A percentile compares a stretch with the other conserved stretches of the same genome.
Conservation (phyloP, 768 basidiomycete genomes). For the Phylloporus scabripes region DNA sequence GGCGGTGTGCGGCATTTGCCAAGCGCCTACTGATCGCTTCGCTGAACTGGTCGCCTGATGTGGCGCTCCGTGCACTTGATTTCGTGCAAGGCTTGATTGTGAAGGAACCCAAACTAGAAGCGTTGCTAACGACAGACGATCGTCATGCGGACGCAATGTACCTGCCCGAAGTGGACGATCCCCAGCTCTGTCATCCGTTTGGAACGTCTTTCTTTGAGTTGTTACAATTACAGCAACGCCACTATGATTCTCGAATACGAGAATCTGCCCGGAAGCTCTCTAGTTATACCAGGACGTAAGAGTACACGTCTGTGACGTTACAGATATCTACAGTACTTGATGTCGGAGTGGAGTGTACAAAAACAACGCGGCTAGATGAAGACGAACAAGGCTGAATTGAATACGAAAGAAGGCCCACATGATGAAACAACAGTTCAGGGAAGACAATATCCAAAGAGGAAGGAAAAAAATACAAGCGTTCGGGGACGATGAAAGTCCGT, state of each 20-base stretch:
- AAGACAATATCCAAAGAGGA: conserved; percentile 28
- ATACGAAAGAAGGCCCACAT: conserved; percentile 8
- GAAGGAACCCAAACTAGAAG: conserved; percentile 77
- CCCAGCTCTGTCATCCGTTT: conserved; percentile 76
- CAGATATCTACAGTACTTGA: conserved; percentile 32
- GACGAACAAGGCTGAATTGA: conserved; percentile 13
- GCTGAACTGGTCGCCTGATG: conserved; percentile 71
- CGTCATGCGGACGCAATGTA: conserved; percentile 80
- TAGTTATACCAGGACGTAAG: conserved; percentile 37
- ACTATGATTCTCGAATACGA: conserved; percentile 66
- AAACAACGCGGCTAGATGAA: conserved; percentile 16
- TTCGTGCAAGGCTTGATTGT: conserved; percentile 69
- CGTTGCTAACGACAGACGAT: conserved; percentile 83
- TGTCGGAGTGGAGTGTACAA: conserved; percentile 20
- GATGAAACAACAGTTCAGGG: conserved; percentile 17
- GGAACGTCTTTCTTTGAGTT: conserved; percentile 87
- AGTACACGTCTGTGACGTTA: conserved; percentile 25
- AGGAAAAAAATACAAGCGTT: conserved; percentile 18
- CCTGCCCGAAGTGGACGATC: conserved; percentile 82
- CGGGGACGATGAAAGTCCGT: conserved; percentile 18
- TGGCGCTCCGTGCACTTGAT: conserved; percentile 62
- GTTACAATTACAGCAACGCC: conserved; percentile 50
- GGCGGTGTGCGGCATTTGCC: conserved; percentile 85
- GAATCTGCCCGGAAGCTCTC: conserved; percentile 58
- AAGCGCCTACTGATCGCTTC: conserved; percentile 84